Evolutionary conservation across 768 basidiomycete genomes (phyloP), one percentile per base, ranked within the genome.

Genomic region (Strobilomyces dryophilus): DNA sequence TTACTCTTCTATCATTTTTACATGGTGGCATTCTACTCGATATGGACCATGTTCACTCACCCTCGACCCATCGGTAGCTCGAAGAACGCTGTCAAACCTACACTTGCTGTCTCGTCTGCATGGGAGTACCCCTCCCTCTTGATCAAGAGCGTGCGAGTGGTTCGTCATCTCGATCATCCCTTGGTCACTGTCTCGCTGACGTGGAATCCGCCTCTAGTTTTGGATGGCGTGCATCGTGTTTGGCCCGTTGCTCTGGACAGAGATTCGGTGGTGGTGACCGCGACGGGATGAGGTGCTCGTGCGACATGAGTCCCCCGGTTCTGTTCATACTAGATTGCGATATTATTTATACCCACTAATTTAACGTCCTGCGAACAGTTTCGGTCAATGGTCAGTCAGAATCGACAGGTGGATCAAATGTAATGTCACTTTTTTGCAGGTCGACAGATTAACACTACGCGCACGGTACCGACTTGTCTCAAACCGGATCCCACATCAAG

Each of bases 1-100:
- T 74, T 92, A 42, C 83, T 99, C 18, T 82, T 87, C 59, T 82
- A 81, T 64, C 97, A 98, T 75, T 99, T 99, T 74, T 99, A 95
- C 77, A 74, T 80, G 26, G 97, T 99, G 58, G 97, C 97, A 0
- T 80, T 99, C 59, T 99, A 97, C 72, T 85, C 94, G 2, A 86
- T 98, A 65, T 98, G 86, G 83, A 76, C 88, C 47, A 78, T 97
- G 71, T 94, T 98, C 71, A 86, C 84, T 9, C 82, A 77, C 51
- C 78, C 81, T 42, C 73, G 71, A 12, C 66, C 71, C 10, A 32
- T 48, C 5, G 8, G 27, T 14, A 20, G 53, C 26, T 11, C 47
- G 24, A 45, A 47, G 15, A 43, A 29, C 24, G 42, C 48, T 36
- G 73, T 67, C 39, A 81, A 83, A 53, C 65, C 72, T 7, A 62